Evolutionary conservation across 768 basidiomycete species (phyloP).

Genomic region (Tricholoma saponaceum): DNA sequence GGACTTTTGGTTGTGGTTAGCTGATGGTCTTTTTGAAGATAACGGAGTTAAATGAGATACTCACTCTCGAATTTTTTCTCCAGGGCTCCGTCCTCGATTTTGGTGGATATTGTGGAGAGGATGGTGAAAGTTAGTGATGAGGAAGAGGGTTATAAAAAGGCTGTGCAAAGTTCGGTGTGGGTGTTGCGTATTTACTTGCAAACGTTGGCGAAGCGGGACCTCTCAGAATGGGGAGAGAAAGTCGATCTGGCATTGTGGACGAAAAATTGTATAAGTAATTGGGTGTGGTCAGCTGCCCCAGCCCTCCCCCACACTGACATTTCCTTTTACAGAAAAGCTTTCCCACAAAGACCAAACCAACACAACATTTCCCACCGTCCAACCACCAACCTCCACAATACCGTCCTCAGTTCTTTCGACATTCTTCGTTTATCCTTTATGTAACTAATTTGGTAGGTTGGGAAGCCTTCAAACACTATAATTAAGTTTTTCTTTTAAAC

Average conservation of each 20-base stretch:
- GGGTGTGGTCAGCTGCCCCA: slow-evolving; percentile 68
- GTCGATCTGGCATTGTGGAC: slow-evolving; percentile 52
- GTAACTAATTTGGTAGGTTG: too few relatives aligned
- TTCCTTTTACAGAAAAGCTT: too few relatives aligned
- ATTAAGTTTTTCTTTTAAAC: too few relatives aligned
- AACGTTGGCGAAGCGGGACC: slow-evolving; percentile 40
- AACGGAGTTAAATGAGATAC: slow-evolving; percentile 48
- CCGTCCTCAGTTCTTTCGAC: too few relatives aligned
- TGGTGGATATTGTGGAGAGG: slow-evolving; percentile 42
- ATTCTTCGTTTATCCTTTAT: too few relatives aligned
- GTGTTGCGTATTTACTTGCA: slow-evolving; percentile 56
- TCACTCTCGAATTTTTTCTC: slow-evolving; percentile 55
- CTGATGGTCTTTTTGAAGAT: slow-evolving; percentile 28
- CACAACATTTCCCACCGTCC: too few relatives aligned
- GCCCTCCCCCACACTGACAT: too few relatives aligned
- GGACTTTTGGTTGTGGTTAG: neutral
- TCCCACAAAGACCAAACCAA: too few relatives aligned
- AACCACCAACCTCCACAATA: too few relatives aligned
- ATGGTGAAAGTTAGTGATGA: slow-evolving; percentile 27
- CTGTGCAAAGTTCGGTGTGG: slow-evolving; percentile 43
- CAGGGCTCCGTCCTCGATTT: slow-evolving; percentile 31
- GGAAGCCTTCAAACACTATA: too few relatives aligned
- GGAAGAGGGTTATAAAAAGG: slow-evolving; percentile 15
- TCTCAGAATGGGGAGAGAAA: slow-evolving; percentile 40
- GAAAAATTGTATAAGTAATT: slow-evolving; percentile 37